These are phyloP conservation scores for Viridothelium virens DNA, from an alignment of 495 filamentous ascomycete genomes.

Conservation along the genomic window DNA sequence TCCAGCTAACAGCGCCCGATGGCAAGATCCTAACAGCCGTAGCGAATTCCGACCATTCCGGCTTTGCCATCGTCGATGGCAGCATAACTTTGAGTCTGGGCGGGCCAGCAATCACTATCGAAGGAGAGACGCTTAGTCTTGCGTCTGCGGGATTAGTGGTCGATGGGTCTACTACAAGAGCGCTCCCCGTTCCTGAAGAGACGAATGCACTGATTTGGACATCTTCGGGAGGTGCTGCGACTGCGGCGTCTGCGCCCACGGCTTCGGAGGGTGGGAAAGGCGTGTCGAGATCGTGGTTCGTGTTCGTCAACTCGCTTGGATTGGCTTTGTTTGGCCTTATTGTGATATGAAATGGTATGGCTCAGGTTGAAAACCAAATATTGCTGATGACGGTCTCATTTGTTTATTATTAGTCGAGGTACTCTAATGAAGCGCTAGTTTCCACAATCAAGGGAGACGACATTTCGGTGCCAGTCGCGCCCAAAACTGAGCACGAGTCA, in stretches of 20 bases:
- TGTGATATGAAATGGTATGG: background rate
- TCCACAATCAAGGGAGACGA: no score
- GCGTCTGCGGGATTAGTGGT: background rate
- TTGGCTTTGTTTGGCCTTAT: background rate
- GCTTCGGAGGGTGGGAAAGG: background rate
- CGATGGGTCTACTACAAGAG: background rate
- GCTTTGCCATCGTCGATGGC: background rate
- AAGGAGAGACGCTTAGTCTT: background rate
- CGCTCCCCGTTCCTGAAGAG: background rate
- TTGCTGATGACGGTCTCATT: no score
- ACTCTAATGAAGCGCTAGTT: no score
- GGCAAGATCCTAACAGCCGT: background rate
- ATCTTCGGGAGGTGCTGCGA: background rate
- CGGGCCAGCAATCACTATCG: background rate
- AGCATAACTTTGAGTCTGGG: background rate
- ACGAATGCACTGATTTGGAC: background rate
- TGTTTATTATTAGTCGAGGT: no score
- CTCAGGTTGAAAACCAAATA: no score
- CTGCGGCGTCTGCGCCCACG: background rate
- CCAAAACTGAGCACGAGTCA: no score
- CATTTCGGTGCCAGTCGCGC: no score
- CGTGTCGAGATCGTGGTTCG: background rate
- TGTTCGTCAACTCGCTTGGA: background rate
- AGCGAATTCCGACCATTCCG: background rate
- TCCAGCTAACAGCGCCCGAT: background rate